Conservation (phyloP, 2,329 filamentous ascomycete species). For the Tothia fuscella region DNA sequence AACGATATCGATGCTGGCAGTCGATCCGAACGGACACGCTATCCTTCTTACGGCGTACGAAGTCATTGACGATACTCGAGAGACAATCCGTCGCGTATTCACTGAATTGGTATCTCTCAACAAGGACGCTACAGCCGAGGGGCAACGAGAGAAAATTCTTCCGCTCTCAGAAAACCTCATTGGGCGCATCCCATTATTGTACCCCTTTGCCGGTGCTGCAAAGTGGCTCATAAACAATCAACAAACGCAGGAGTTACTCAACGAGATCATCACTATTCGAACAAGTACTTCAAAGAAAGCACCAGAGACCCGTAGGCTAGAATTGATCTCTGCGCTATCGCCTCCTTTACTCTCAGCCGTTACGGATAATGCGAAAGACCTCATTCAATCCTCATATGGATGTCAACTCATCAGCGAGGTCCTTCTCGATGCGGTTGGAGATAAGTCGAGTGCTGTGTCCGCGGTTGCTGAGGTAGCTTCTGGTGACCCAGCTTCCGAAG, state of each 20-base stretch:
- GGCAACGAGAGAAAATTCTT: slow-evolving; percentile 48
- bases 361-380: slow-evolving; percentile 50
- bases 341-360: slow-evolving; percentile 66
- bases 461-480: slow-evolving; percentile 44
- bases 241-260: slow-evolving; percentile 54
- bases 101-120: slow-evolving; percentile 61
- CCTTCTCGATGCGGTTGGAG: slow-evolving; percentile 61
- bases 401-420: slow-evolving; percentile 79
- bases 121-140: slow-evolving; percentile 39
- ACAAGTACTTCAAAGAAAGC: slow-evolving; percentile 89
- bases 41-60: slow-evolving; percentile 80
- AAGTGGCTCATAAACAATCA: slow-evolving; percentile 48
- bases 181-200: slow-evolving; percentile 58
- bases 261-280: slow-evolving; percentile 68
- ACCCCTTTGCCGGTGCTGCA: slow-evolving; percentile 57
- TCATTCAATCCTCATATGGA: slow-evolving; percentile 68
- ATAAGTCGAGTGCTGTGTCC: slow-evolving; percentile 60
- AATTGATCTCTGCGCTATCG: slow-evolving; percentile 64
- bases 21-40: slow-evolving; percentile 64
- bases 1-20: slow-evolving; percentile 72
- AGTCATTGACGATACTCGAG: slow-evolving; percentile 85
- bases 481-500: slow-evolving; percentile 29
- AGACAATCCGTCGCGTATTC: slow-evolving; percentile 76
- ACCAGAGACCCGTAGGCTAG: slow-evolving; percentile 58
- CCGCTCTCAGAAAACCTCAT: slow-evolving; percentile 53